Percentiles rank a stretch among this genome's conserved stretches.
Conservation (phyloP, 805 yeast species). For the Wickerhamomyces queroliae region DNA sequence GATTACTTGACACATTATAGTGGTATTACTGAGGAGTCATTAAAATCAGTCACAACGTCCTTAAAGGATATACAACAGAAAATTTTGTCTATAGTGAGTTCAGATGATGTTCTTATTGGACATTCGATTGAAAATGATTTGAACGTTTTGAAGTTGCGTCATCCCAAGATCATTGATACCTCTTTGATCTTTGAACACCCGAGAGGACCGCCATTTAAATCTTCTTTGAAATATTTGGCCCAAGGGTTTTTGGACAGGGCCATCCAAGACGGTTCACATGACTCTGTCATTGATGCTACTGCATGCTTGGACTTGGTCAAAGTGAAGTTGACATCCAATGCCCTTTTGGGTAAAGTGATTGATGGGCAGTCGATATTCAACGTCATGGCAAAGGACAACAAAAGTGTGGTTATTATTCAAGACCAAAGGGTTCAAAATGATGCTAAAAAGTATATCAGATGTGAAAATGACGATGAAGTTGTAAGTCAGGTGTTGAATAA, state of each 20-base stretch:
- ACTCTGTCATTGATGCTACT: constrained; percentile 78
- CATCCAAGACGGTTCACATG: constrained; percentile 77
- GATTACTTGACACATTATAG: constrained; percentile 83
- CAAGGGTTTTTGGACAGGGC: constrained; percentile 42
- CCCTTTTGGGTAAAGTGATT: constrained; percentile 50
- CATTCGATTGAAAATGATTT: constrained; percentile 88
- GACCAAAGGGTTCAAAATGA: constrained; percentile 21
- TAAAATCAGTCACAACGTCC: constrained; percentile 58
- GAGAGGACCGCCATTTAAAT: constrained; percentile 78
- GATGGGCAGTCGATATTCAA: constrained; percentile 37
- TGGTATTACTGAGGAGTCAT: constrained; percentile 74
- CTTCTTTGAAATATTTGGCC: constrained; percentile 71
- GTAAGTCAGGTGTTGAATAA: constrained; percentile 31
- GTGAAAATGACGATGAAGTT: constrained; percentile 56
- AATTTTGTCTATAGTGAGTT: constrained; percentile 40
- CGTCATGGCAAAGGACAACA: constrained; percentile 27
- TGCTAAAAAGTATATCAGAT: constrained; percentile 29
- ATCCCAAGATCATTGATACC: constrained; percentile 76
- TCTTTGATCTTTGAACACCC: constrained; percentile 70
- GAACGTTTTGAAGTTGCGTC: constrained; percentile 61
- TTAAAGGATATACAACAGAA: constrained; percentile 61
- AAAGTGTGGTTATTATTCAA: constrained; percentile 28
- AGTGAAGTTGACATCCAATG: constrained; percentile 63
- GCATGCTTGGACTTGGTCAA: constrained; percentile 77
- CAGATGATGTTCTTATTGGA: constrained; percentile 70